Evolutionary conservation across 805 yeast genomes (phyloP).

Genomic region (Alloascoidea africana): DNA sequence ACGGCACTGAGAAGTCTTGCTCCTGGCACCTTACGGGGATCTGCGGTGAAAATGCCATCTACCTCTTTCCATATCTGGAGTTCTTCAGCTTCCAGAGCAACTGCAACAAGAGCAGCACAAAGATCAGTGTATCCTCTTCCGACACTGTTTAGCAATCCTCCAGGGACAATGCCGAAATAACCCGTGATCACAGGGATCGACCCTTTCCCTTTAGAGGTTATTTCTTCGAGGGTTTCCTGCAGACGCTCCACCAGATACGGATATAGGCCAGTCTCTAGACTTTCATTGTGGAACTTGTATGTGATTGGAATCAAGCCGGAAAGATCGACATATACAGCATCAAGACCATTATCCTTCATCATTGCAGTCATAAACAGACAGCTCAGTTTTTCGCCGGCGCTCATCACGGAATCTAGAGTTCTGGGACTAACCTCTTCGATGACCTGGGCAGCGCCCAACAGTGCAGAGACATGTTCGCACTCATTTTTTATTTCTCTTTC

Average conservation of each 20-base stretch:
- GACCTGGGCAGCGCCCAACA: slow-evolving; percentile 76
- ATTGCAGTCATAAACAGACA: slow-evolving; percentile 82
- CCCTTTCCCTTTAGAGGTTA: slow-evolving; percentile 14
- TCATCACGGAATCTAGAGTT: slow-evolving; percentile 80
- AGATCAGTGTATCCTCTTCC: slow-evolving; percentile 97
- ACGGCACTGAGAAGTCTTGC: slow-evolving; percentile 78
- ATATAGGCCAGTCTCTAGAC: slow-evolving; percentile 55
- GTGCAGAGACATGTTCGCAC: slow-evolving; percentile 48
- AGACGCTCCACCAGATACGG: slow-evolving; percentile 31
- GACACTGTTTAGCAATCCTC: slow-evolving; percentile 82
- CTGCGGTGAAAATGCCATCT: slow-evolving; percentile 97
- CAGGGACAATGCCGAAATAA: slow-evolving; percentile 88
- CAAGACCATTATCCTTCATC: slow-evolving; percentile 68
- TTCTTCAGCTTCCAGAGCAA: slow-evolving; percentile 84
- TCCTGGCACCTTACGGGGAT: slow-evolving; percentile 85
- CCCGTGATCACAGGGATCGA: slow-evolving; percentile 88
- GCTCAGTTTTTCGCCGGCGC: slow-evolving; percentile 86
- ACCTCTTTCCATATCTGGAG: slow-evolving; percentile 98
- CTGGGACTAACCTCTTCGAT: slow-evolving; percentile 85
- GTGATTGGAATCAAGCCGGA: slow-evolving; percentile 56
- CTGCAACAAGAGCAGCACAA: slow-evolving; percentile 94
- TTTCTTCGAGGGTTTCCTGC: slow-evolving; percentile 26
- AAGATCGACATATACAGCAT: slow-evolving; percentile 68
- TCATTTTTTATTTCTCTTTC: slow-evolving; percentile 47
- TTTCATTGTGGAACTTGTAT: slow-evolving; percentile 30